Percentiles rank a stretch among this genome's conserved stretches.
phyloP scores from a whole-genome alignment of 441 rosid genomes.

The Codiaeum variegatum region DNA sequence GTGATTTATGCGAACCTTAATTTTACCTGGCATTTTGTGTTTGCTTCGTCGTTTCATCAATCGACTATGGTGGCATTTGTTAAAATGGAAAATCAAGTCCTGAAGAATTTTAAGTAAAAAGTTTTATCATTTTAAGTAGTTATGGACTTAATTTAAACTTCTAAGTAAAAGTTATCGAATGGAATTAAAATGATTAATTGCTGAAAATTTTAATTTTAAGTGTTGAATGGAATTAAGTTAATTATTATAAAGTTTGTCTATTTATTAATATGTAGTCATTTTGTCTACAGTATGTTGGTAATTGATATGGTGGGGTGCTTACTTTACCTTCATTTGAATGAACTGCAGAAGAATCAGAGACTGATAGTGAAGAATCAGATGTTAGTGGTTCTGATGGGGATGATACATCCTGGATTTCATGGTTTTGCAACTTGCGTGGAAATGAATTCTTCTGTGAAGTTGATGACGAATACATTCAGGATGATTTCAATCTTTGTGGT shows the following conservation, averaged over 20 bases:
- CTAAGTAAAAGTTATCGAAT: too few relatives aligned
- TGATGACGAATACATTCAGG: conserved; percentile 87
- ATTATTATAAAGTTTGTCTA: too few relatives aligned
- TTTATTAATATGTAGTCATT: neutral
- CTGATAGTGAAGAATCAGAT: conserved; percentile 69
- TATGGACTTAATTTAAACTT: too few relatives aligned
- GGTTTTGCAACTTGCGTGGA: conserved; percentile 89
- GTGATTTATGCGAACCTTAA: neutral
- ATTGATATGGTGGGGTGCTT: neutral
- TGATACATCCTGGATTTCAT: conserved; percentile 89
- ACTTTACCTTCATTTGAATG: conserved; percentile 16
- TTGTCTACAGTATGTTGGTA: neutral
- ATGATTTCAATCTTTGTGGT: conserved; percentile 89
- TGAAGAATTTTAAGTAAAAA: too few relatives aligned
- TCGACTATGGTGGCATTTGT: too few relatives aligned
- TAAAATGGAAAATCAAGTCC: too few relatives aligned
- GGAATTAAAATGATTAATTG: too few relatives aligned
- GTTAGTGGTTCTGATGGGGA: conserved; percentile 90
- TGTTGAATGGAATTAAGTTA: too few relatives aligned
- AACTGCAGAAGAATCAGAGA: conserved; percentile 54
- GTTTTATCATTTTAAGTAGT: too few relatives aligned
- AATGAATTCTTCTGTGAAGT: conserved; percentile 88
- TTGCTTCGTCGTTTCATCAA: neutral
- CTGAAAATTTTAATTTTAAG: too few relatives aligned
- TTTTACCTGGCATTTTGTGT: neutral